A percentile compares a stretch with the other conserved stretches of the same genome.
These are phyloP conservation scores for Plasmodium fragile DNA, from an alignment of 169 alveolate genomes.

Conservation along the genomic window DNA sequence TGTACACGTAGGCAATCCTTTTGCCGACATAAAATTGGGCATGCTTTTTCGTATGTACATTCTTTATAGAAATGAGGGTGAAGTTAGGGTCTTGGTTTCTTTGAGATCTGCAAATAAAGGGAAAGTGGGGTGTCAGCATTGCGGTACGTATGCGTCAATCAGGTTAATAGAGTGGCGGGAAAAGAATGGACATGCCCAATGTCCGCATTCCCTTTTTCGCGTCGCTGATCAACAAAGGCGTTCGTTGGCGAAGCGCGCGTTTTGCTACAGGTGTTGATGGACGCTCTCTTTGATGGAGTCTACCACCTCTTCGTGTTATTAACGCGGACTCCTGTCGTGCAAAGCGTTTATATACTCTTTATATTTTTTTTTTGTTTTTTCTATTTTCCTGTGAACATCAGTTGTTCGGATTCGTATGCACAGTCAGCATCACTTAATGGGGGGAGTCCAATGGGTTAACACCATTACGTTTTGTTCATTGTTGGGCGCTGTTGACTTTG, in stretches of 20 bases:
- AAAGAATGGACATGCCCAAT: not conserved
- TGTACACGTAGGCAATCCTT: constrained; percentile 97
- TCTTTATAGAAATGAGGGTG: constrained; percentile 96
- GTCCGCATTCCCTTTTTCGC: not conserved
- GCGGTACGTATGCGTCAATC: not conserved
- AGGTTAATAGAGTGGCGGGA: not conserved
- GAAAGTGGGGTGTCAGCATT: not conserved
- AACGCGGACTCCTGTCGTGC: not conserved
- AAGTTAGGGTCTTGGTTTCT: constrained; percentile 95
- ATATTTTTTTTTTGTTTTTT: too few relatives aligned
- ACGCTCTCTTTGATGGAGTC: not conserved
- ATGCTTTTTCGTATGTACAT: constrained; percentile 96
- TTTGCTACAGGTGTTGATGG: not conserved
- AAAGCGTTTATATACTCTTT: not conserved
- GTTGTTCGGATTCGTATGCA: not conserved
- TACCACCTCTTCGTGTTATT: not conserved
- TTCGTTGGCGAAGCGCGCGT: not conserved
- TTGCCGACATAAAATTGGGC: constrained; percentile 97
- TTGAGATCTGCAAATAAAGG: constrained; percentile 89
- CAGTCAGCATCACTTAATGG: not conserved
- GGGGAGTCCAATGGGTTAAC: not conserved
- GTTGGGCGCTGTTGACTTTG: not conserved
- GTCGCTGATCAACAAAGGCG: not conserved
- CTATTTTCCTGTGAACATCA: not conserved
- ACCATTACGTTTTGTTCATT: not conserved